A percentile compares a stretch with the other conserved stretches of the same genome.
Conservation (phyloP, 1,284 basidiomycete genomes). For the Afroboletus lepidellus region DNA sequence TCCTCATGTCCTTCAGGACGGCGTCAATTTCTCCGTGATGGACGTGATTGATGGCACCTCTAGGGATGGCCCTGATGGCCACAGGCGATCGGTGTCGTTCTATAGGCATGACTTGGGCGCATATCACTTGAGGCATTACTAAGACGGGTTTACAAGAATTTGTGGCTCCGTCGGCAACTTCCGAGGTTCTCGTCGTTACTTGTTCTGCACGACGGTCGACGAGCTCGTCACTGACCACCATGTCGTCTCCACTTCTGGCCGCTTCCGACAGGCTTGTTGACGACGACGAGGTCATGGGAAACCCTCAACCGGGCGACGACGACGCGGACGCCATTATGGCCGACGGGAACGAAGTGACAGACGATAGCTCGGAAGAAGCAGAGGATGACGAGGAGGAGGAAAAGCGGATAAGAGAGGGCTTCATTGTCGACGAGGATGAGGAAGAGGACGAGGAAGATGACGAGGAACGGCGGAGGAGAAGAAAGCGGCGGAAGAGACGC, state of each 20-base stretch:
- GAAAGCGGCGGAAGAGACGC: slow-evolving; percentile 67
- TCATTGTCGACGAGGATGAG: slow-evolving; percentile 86
- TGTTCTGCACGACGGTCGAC: slow-evolving; percentile 5
- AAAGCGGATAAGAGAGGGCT: slow-evolving; percentile 70
- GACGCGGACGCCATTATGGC: slow-evolving; percentile 54
- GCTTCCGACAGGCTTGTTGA: slow-evolving; percentile 33
- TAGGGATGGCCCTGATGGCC: slow-evolving; percentile 30
- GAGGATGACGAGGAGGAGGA: slow-evolving; percentile 84
- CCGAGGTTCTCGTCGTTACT: slow-evolving; percentile 15
- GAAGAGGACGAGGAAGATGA: slow-evolving; percentile 63
- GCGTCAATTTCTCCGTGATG: slow-evolving; percentile 47
- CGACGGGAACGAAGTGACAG: slow-evolving; percentile 45
- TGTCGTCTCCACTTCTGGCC: slow-evolving; percentile 53
- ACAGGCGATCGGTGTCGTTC: slow-evolving; percentile 18
- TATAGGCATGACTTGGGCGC: slow-evolving; percentile 14
- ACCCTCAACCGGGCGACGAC: slow-evolving; percentile 47
- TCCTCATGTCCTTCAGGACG: slow-evolving; percentile 60
- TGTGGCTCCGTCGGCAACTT: slow-evolving; percentile 30
- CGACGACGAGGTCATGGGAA: slow-evolving; percentile 59
- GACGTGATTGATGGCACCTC: slow-evolving; percentile 37
- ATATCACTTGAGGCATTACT: neutral
- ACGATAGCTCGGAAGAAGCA: slow-evolving; percentile 83
- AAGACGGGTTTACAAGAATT: slow-evolving; percentile 1
- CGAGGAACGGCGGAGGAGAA: slow-evolving; percentile 52
- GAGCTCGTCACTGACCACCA: slow-evolving; percentile 35